Evolutionary conservation across 2,329 filamentous ascomycete species (phyloP).

Genomic region (Alternaria angustiovoidea): DNA sequence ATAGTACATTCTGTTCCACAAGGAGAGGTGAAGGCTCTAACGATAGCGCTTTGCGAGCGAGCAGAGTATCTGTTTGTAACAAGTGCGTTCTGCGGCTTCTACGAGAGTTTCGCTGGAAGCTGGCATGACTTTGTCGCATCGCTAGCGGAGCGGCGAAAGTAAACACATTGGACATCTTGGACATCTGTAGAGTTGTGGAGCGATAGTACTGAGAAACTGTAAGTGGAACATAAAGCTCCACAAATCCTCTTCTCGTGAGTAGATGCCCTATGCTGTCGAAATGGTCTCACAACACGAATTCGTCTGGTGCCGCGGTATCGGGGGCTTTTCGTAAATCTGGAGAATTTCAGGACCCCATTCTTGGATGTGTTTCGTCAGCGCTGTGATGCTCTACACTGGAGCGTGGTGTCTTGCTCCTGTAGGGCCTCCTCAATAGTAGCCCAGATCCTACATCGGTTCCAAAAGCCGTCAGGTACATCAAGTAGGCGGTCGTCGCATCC

Average conservation of each 20-base stretch:
- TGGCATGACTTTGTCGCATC: conserved; percentile 34
- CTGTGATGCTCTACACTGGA: neutral
- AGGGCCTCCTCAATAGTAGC: conserved; percentile 29
- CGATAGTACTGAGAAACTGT: neutral
- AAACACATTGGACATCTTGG: neutral
- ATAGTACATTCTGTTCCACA: conserved; percentile 39
- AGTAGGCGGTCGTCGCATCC: conserved; percentile 18
- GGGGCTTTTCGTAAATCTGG: neutral
- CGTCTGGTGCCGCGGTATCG: neutral
- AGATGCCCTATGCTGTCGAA: neutral
- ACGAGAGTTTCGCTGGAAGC: conserved; percentile 31
- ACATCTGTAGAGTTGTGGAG: neutral
- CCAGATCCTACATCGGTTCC: conserved; percentile 42
- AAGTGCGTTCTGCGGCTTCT: conserved; percentile 28
- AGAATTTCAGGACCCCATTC: neutral
- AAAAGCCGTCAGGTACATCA: conserved; percentile 28
- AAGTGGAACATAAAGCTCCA: neutral
- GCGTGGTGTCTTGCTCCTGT: neutral
- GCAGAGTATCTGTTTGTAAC: conserved; percentile 41
- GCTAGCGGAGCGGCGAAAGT: conserved; percentile 16
- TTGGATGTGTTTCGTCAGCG: neutral
- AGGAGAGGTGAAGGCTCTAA: conserved; percentile 22
- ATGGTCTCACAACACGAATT: neutral
- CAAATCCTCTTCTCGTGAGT: neutral
- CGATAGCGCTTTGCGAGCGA: conserved; percentile 17